Conservation (phyloP, 2,329 filamentous ascomycete genomes). For the Amesomyces nigricolor region DNA sequence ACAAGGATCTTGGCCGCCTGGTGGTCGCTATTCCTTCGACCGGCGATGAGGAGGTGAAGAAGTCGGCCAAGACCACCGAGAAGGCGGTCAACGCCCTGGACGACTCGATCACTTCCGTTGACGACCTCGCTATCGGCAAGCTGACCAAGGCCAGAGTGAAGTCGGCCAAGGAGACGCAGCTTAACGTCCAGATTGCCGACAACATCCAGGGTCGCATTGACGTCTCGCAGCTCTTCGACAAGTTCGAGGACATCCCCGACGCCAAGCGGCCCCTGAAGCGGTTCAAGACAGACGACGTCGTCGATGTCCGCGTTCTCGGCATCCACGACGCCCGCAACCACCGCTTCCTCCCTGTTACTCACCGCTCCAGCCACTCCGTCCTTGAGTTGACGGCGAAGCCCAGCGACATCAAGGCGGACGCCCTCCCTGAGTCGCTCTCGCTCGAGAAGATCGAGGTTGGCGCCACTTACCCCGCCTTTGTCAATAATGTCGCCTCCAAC, state of each 20-base stretch:
- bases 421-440: constrained; percentile 48
- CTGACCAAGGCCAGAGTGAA: constrained; percentile 70
- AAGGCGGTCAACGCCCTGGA: constrained; percentile 53
- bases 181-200: constrained; percentile 84
- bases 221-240: constrained; percentile 82
- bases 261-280: constrained; percentile 71
- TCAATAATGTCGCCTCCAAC: constrained; percentile 80
- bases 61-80: constrained; percentile 34
- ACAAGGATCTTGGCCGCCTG: constrained; percentile 65
- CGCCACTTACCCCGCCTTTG: constrained; percentile 70
- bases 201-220: constrained; percentile 91
- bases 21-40: constrained; percentile 47
- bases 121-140: constrained; percentile 68
- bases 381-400: constrained; percentile 83
- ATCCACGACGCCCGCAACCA: constrained; percentile 87
- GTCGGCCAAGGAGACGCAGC: constrained; percentile 84
- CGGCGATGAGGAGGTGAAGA: constrained; percentile 38
- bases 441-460: constrained; percentile 69
- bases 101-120: constrained; percentile 54
- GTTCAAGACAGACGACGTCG: constrained; percentile 64
- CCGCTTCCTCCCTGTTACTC: constrained; percentile 84
- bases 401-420: constrained; percentile 50
- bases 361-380: constrained; percentile 73
- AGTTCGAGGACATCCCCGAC: constrained; percentile 79
- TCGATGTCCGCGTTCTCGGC: constrained; percentile 74